A percentile compares a stretch with the other conserved stretches of the same genome.
These are phyloP conservation scores for Friedmanniomyces simplex DNA, from an alignment of 495 filamentous ascomycete species.

Conservation along the genomic window DNA sequence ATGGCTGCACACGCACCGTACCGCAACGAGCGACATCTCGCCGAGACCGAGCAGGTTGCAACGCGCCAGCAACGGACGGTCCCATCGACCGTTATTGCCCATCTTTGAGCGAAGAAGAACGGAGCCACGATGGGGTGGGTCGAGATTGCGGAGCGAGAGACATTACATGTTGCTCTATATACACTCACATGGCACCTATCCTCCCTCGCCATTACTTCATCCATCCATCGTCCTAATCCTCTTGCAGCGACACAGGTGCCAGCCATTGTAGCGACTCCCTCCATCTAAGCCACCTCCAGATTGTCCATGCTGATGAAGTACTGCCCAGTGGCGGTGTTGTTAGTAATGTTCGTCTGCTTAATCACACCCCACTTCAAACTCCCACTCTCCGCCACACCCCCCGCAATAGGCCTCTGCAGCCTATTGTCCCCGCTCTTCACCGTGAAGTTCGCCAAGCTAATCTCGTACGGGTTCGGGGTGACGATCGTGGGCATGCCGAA, in stretches of 20 bases:
- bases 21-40: too few species aligned
- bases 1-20: too few species aligned
- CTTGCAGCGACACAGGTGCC: background rate
- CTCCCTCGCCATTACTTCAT: background rate
- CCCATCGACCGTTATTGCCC: too few species aligned
- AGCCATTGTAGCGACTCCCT: background rate
- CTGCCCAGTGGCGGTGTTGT: slow-evolving; percentile 34
- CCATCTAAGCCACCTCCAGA: background rate
- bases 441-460: slow-evolving; percentile 50
- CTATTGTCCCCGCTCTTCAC: slow-evolving; percentile 45
- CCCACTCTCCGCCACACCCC: slow-evolving; percentile 38
- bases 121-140: background rate
- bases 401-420: slow-evolving; percentile 36
- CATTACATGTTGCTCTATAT: too few species aligned
- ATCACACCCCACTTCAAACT: slow-evolving; percentile 40
- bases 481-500: slow-evolving; percentile 39
- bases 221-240: background rate
- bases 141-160: too few species aligned
- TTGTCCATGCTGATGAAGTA: slow-evolving; percentile 14
- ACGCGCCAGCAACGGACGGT: too few species aligned
- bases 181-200: too few species aligned
- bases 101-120: too few species aligned
- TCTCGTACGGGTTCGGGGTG: slow-evolving; percentile 37
- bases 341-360: slow-evolving; percentile 38
- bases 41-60: too few species aligned